Conservation (phyloP, 164 flowering plant species). For the Litsea cubeba region DNA sequence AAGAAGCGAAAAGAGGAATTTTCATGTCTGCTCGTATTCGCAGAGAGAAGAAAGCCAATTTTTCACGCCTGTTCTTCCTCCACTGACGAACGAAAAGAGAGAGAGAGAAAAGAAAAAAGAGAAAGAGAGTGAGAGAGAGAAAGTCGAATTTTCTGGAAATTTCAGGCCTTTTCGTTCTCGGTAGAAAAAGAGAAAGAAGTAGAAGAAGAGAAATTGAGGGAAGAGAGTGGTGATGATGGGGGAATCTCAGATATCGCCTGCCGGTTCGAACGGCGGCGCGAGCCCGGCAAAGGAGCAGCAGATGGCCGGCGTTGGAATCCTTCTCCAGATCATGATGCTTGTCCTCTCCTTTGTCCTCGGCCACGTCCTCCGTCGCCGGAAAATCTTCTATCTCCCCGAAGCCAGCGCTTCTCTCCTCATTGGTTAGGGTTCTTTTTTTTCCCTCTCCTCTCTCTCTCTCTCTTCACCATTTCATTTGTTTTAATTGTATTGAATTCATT, state of each 20-base stretch:
- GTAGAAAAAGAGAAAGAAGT: not conserved
- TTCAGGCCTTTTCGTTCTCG: not conserved
- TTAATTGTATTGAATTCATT: no score
- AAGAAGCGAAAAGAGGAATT: no score
- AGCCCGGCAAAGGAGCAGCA: conserved; percentile 85
- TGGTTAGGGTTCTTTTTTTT: conserved; percentile 32
- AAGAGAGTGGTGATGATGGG: conserved; percentile 14
- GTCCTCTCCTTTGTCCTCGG: conserved; percentile 95
- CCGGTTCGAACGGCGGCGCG: conserved; percentile 26
- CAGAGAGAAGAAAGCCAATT: not conserved
- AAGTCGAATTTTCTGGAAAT: no score
- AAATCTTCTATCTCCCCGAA: conserved; percentile 87
- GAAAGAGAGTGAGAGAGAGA: not conserved
- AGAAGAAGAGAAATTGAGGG: not conserved
- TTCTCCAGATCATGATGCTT: conserved; percentile 99
- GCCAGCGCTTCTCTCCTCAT: conserved; percentile 97
- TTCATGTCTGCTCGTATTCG: not conserved
- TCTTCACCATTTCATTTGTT: no score
- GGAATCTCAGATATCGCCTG: conserved; percentile 42
- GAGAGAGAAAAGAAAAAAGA: not conserved
- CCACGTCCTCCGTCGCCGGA: conserved; percentile 88
- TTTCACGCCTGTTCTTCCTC: no score
- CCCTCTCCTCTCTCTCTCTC: not conserved
- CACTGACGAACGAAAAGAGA: not conserved
- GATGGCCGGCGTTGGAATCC: conserved; percentile 96